Base-by-base conservation (phyloP, 1,139 yeast genomes). In the Suhomyces wounanorum region DNA sequence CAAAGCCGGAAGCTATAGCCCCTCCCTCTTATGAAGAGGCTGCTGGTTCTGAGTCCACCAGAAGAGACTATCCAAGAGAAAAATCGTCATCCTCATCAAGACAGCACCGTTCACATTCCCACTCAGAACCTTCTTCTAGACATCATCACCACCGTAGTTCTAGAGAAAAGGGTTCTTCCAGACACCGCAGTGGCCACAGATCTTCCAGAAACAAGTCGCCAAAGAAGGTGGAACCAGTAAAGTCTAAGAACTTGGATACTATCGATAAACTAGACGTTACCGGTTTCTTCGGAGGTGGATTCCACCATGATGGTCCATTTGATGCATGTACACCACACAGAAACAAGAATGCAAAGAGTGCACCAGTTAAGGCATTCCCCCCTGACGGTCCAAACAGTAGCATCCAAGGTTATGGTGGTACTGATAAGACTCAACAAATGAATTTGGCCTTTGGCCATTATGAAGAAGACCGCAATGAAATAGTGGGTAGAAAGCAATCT, bases 251-350 rank as follows among this genome's bases (percentile, higher is more conserved):
- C 58, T 82, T 94, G 57, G 99, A 94, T 65, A 89, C 96, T 5
- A 94, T 94, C 61, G 99, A 94, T 72, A 89, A 88, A 69, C 77
- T 94, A 59, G 99, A 94, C 67, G 98, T 92, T 37, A 91, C 98
- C 8, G 98, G 96, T 0, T 79, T 94, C 57, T 92, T 89, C 66
- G 97, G 97, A n/a, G 86, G 89, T 41, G 89, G 94, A 1, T 94
- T 94, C 78, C 99, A 94, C 69, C 99, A 94, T 68, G 99, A 94
- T 69, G 99, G 99, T 13, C 99, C 99, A 16, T 94, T 94, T 68
- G 99, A 94, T 68, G 99, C 99, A 2, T 92, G 98, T 69, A 88
- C 96, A 6, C 98, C 99, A 7, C 96, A 89, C 68, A 85, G 98
- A 67, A 94, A 94, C 72, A 89, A 88, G 70, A 82, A 87, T 65